Evolutionary conservation across 495 filamentous ascomycete genomes (phyloP).

Genomic region (Bacidia gigantensis): DNA sequence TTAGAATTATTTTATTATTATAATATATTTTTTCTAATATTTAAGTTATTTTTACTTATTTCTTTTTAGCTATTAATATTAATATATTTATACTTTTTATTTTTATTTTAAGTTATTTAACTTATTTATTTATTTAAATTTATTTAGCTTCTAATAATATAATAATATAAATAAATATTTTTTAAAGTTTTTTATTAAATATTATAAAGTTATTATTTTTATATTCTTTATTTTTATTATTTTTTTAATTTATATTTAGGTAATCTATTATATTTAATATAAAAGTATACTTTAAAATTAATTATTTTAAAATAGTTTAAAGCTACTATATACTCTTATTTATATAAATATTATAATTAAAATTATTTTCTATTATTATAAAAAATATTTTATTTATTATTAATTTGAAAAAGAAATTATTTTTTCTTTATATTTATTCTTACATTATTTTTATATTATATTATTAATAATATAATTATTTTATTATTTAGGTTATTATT

Average conservation of each 20-base stretch:
- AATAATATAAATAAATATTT: background rate
- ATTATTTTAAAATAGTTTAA: background rate
- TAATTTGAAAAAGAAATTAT: background rate
- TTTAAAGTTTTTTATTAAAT: background rate
- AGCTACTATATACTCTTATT: background rate
- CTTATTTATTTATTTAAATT: background rate
- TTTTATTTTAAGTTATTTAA: no score
- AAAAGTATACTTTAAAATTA: background rate
- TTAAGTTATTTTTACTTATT: background rate
- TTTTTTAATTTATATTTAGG: background rate
- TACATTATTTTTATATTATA: background rate
- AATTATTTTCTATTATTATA: background rate
- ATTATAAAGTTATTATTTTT: background rate
- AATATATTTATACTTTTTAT: no score
- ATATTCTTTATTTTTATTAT: background rate
- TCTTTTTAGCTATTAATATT: background rate
- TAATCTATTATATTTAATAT: background rate
- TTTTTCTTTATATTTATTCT: background rate
- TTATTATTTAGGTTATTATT: background rate
- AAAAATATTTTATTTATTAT: background rate
- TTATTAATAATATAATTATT: background rate
- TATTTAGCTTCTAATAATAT: background rate
- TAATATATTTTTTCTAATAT: background rate
- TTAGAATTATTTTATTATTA: background rate
- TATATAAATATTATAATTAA: background rate